Conservation (phyloP, 2,329 filamentous ascomycete species). For the Chrysoporthe puriensis region DNA sequence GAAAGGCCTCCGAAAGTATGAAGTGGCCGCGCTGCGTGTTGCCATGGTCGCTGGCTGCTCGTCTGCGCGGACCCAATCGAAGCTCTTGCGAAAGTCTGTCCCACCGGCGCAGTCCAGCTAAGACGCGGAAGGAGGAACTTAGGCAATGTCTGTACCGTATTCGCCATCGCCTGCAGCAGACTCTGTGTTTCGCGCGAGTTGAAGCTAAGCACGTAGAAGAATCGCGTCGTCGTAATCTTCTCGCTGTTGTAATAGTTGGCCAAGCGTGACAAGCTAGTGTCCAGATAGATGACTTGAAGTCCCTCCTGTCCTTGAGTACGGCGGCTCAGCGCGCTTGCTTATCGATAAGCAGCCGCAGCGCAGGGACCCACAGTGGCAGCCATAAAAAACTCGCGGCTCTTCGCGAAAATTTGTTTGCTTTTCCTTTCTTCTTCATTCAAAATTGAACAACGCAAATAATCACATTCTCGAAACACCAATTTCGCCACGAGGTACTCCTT, state of each 20-base stretch:
- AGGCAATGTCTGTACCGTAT: conserved; percentile 49
- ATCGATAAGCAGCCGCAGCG: conserved; percentile 11
- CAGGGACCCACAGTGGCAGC: conserved; percentile 17
- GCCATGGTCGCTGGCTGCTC: conserved; percentile 25
- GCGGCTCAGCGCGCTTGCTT: background rate
- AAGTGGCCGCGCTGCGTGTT: conserved; percentile 34
- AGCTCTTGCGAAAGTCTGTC: conserved; percentile 37
- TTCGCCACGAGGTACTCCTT: conserved; percentile 48
- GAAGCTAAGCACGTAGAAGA: background rate
- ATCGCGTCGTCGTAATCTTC: background rate
- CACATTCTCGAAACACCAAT: conserved; percentile 50
- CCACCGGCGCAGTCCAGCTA: conserved; percentile 51
- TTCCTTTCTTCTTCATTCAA: conserved; percentile 39
- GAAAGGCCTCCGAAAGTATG: conserved; percentile 25
- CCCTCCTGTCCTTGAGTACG: background rate
- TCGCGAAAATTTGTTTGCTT: conserved; percentile 30
- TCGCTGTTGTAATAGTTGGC: background rate
- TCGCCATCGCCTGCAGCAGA: conserved; percentile 34
- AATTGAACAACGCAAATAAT: conserved; percentile 52
- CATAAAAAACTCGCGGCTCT: conserved; percentile 18
- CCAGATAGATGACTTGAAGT: too few species aligned
- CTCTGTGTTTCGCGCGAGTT: too few species aligned
- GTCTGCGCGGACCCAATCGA: conserved; percentile 30
- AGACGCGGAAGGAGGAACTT: conserved; percentile 59
- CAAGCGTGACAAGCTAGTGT: background rate